Evolutionary conservation across 768 basidiomycete genomes (phyloP).

Genomic region (Pleurotus salmoneostramineus): DNA sequence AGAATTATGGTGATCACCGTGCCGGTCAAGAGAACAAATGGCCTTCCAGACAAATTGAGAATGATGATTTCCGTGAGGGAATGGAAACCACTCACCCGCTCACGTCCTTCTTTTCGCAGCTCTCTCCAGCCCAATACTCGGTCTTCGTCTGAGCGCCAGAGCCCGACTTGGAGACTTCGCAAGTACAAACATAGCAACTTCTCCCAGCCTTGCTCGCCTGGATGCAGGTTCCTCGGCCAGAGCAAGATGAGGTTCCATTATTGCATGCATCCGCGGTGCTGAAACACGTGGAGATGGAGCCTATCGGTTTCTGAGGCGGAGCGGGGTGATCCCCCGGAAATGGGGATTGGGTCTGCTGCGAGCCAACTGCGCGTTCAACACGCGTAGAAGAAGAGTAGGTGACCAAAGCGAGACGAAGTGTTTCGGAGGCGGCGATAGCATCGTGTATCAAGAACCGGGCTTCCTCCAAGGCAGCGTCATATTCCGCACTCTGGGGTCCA

Average conservation of each 20-base stretch:
- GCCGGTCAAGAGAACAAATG: slow-evolving; percentile 72
- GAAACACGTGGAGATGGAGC: slow-evolving; percentile 62
- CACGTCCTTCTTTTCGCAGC: slow-evolving; percentile 76
- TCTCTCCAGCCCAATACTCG: slow-evolving; percentile 69
- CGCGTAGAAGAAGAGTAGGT: slow-evolving; percentile 30
- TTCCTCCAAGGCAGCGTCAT: slow-evolving; percentile 37
- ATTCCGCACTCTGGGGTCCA: slow-evolving; percentile 53
- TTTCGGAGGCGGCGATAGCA: slow-evolving; percentile 30
- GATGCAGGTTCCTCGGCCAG: slow-evolving; percentile 66
- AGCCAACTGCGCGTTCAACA: slow-evolving; percentile 31
- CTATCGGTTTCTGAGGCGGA: slow-evolving; percentile 50
- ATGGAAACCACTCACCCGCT: slow-evolving; percentile 56
- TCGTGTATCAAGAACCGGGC: slow-evolving; percentile 46
- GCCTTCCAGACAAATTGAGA: slow-evolving; percentile 33
- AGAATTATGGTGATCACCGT: slow-evolving; percentile 62
- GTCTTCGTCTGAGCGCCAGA: slow-evolving; percentile 49
- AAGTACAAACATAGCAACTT: slow-evolving; percentile 53
- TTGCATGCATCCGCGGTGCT: slow-evolving; percentile 47
- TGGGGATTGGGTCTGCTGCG: slow-evolving; percentile 44
- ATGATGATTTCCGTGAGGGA: slow-evolving; percentile 4
- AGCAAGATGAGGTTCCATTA: slow-evolving; percentile 63
- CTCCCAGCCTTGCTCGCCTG: slow-evolving; percentile 55
- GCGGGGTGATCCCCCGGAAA: slow-evolving; percentile 36
- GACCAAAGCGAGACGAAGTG: slow-evolving; percentile 49
- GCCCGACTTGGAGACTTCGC: slow-evolving; percentile 43